phyloP scores from a whole-genome alignment of 2,329 filamentous ascomycete genomes.

The Pseudonectria buxi region DNA sequence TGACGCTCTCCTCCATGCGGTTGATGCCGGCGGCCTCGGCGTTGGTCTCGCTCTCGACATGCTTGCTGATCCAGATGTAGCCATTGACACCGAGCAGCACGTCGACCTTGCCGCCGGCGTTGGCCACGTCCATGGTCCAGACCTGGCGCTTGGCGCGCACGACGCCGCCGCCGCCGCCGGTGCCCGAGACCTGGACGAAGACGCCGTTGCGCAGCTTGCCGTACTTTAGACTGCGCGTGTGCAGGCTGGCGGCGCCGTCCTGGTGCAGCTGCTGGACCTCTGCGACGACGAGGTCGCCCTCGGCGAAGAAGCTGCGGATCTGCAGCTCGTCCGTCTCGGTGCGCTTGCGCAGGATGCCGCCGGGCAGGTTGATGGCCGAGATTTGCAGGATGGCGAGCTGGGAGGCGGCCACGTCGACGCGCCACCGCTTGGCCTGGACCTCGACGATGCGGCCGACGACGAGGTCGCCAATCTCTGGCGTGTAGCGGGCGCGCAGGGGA shows the following conservation, averaged over 20 bases:
- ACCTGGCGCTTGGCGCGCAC: constrained; percentile 79
- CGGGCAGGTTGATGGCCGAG: constrained; percentile 87
- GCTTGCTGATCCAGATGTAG: constrained; percentile 91
- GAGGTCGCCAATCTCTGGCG: constrained; percentile 90
- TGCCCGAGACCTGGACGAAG: constrained; percentile 75
- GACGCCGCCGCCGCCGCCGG: constrained; percentile 80
- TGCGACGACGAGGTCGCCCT: constrained; percentile 88
- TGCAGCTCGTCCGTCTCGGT: constrained; percentile 96
- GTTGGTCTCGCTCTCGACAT: constrained; percentile 55
- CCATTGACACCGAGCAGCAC: constrained; percentile 92
- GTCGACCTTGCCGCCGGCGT: constrained; percentile 62
- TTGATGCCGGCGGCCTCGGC: constrained; percentile 59
- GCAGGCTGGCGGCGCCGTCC: constrained; percentile 79
- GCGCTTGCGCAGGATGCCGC: constrained; percentile 81
- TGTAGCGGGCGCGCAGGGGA: constrained; percentile 86
- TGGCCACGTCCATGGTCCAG: constrained; percentile 64
- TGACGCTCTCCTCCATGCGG: constrained; percentile 80
- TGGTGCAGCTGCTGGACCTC: constrained; percentile 87
- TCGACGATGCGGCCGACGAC: constrained; percentile 90
- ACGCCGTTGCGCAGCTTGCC: constrained; percentile 92
- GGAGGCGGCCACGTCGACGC: constrained; percentile 84
- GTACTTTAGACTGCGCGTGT: constrained; percentile 87
- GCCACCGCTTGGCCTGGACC: constrained; percentile 91
- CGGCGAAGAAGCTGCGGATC: constrained; percentile 93
- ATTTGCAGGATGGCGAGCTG: constrained; percentile 81